Base-by-base conservation (phyloP, 306 rosid genomes). In the Argentina anserina region DNA sequence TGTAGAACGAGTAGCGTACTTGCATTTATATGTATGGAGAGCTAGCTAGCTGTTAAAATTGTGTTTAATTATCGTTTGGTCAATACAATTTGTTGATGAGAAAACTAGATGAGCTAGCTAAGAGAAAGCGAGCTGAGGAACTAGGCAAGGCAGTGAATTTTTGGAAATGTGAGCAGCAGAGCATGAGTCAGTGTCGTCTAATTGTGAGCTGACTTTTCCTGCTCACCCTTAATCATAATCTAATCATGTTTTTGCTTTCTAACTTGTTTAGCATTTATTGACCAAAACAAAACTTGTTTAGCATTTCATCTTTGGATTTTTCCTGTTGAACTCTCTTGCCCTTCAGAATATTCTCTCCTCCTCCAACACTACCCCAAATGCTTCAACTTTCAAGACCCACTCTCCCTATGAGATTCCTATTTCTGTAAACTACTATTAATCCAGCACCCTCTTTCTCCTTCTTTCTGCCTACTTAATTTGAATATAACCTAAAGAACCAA, bases 151-250 rank as follows among this genome's bases (percentile, higher is more conserved):
- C 94, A 88, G 96, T 92, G 97, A 90, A 92, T 92, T 82, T 90
- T 90, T 92, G 80, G 98, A 86, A 84, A 86, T 82, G 67, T 74
- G 98, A 85, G 94, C 81, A 79, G 20, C 28, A 53, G 65, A 59
- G n/a, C n/a, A 21, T 55, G 28, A 52, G 10, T 53, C n/a, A n/a
- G 29, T 21, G 85, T 85, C 97, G 92, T 90, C 89, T 73, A 71
- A 68, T 84, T 88, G 87, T 78, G 97, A 81, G 98, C 98, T 92
- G 97, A 92, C 98, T 88, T 92, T 79, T 72, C 77, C 89, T 84
- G 85, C 83, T 21, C 68, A 74, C 9, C 84, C 85, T 84, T 92
- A 87, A 92, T 92, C 92, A 92, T 90, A 88, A 86, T 92, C 90
- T 86, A 92, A 92, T 92, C 76, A 92, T 92, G 87, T 81, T 86